Evolutionary conservation across 2,329 filamentous ascomycete species (phyloP).

Genomic region (Stemphylium lycopersici): DNA sequence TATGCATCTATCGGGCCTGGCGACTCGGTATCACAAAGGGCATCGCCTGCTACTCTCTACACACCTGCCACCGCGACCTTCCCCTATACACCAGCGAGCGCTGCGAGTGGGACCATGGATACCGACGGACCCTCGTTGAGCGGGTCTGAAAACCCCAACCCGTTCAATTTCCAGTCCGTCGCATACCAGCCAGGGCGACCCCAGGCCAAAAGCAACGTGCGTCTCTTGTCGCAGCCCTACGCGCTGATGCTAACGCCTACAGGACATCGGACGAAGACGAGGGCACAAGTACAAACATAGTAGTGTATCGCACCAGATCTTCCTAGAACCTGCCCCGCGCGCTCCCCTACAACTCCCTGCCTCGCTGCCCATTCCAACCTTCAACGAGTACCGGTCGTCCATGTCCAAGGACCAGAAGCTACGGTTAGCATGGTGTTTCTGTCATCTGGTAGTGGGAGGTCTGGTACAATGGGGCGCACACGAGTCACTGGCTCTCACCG

Average conservation of each 20-base stretch:
- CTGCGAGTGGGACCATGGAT: constrained; percentile 36
- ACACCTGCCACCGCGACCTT: constrained; percentile 45
- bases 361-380: constrained; percentile 88
- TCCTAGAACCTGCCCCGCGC: constrained; percentile 86
- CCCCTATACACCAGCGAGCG: constrained; percentile 40
- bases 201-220: constrained; percentile 70
- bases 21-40: constrained; percentile 44
- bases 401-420: constrained; percentile 88
- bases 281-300: constrained; percentile 99
- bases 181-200: constrained; percentile 61
- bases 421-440: constrained; percentile 86
- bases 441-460: constrained; percentile 81
- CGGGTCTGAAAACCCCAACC: constrained; percentile 59
- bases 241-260: constrained; percentile 34
- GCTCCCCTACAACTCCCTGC: constrained; percentile 88
- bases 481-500: constrained; percentile 87
- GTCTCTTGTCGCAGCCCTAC: background rate
- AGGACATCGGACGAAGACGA: constrained; percentile 89
- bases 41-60: constrained; percentile 40
- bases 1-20: constrained; percentile 43
- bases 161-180: constrained; percentile 91
- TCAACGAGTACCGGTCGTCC: constrained; percentile 84
- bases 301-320: constrained; percentile 94
- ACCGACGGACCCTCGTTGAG: constrained; percentile 38
- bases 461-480: constrained; percentile 86